Conservation (phyloP, 495 filamentous ascomycete species). For the Trichoderma parareesei region DNA sequence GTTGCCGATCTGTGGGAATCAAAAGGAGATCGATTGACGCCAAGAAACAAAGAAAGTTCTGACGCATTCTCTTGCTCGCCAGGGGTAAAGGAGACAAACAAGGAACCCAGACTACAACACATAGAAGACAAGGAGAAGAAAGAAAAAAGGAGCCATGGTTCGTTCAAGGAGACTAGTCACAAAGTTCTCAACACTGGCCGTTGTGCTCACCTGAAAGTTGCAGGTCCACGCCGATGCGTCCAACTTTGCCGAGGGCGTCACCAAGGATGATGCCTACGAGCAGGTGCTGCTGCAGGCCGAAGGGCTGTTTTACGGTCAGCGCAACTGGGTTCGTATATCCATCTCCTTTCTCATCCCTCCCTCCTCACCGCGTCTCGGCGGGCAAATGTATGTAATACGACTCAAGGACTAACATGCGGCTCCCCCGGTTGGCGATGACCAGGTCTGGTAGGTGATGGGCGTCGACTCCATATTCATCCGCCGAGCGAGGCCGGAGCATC, state of each 20-base stretch:
- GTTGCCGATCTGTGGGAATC: slow-evolving; percentile 2
- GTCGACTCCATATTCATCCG: background rate
- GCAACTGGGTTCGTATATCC: slow-evolving; percentile 66
- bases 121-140: background rate
- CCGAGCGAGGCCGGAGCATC: background rate
- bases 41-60: slow-evolving; percentile 3
- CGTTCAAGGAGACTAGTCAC: background rate
- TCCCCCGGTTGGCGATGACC: slow-evolving; percentile 11
- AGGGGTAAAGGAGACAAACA: background rate
- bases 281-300: slow-evolving; percentile 65
- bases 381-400: no score
- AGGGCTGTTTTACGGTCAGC: slow-evolving; percentile 66
- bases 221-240: slow-evolving; percentile 86
- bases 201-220: slow-evolving; percentile 4
- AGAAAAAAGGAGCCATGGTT: slow-evolving; percentile 8
- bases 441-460: slow-evolving; percentile 50
- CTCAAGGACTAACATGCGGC: background rate
- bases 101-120: no score
- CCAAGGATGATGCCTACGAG: slow-evolving; percentile 68
- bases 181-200: background rate
- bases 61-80: background rate
- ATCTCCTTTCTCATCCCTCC: slow-evolving; percentile 11
- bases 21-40: slow-evolving; percentile 8
- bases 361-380: background rate
- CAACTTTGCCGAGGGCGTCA: slow-evolving; percentile 55